phyloP scores from a whole-genome alignment of 176 grass and related monocot genomes.

The Elymus sibiricus region DNA sequence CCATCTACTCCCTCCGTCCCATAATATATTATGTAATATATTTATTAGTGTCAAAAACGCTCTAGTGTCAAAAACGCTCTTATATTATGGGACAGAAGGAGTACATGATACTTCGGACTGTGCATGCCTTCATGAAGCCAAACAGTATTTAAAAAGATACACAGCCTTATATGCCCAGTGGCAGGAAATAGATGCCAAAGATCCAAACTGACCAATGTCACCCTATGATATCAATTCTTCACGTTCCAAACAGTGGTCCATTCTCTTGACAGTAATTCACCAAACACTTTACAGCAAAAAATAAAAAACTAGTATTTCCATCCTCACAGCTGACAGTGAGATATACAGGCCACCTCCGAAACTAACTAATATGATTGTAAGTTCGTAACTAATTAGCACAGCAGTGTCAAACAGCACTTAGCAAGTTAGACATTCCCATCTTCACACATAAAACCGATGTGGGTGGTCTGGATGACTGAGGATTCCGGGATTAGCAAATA shows the following conservation, averaged over 20 bases:
- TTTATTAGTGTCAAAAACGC: too few species aligned
- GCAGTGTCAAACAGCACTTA: not conserved
- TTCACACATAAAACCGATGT: not conserved
- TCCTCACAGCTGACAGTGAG: not conserved
- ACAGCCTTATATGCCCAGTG: not conserved
- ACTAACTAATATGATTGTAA: not conserved
- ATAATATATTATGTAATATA: too few species aligned
- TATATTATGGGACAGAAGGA: too few species aligned
- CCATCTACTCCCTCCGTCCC: not conserved
- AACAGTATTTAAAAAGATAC: conserved; percentile 2
- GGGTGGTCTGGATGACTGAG: not conserved
- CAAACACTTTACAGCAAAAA: not conserved
- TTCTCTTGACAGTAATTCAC: not conserved
- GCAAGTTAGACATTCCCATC: not conserved
- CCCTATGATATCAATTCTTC: not conserved
- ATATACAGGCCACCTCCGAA: not conserved
- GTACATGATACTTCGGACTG: not conserved
- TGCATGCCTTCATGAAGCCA: not conserved
- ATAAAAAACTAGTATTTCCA: not conserved
- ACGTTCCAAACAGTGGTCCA: not conserved
- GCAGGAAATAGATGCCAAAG: not conserved
- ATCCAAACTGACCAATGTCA: not conserved
- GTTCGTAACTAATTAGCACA: not conserved
- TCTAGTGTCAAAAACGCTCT: too few species aligned
- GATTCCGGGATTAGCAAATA: not conserved